Evolutionary conservation across 257 asterid genomes (phyloP).

Genomic region (Schizonepeta tenuifolia): DNA sequence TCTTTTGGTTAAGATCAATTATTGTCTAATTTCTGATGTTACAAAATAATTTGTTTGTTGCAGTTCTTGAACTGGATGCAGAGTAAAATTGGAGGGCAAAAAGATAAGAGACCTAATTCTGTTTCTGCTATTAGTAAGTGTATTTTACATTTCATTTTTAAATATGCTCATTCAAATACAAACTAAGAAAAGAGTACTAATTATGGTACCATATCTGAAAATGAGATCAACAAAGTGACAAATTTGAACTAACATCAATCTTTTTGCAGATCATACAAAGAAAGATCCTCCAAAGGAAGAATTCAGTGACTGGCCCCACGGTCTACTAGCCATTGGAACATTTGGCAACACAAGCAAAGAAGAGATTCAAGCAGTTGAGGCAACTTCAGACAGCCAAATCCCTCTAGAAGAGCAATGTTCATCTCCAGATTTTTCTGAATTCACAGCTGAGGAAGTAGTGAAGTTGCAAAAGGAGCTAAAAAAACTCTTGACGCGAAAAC

Average conservation of each 20-base stretch:
- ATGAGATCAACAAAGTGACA: constrained; percentile 10
- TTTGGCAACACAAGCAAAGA: constrained; percentile 60
- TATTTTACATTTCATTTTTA: not conserved
- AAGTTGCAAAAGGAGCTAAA: constrained; percentile 67
- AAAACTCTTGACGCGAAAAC: constrained; percentile 62
- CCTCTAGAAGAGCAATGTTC: constrained; percentile 49
- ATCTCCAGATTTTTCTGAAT: constrained; percentile 75
- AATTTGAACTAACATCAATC: not conserved
- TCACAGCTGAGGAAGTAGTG: constrained; percentile 80
- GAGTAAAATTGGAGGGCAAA: constrained; percentile 53
- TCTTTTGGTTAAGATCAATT: not conserved
- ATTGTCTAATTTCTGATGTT: not conserved
- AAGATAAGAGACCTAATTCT: constrained; percentile 28
- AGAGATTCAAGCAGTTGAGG: constrained; percentile 36
- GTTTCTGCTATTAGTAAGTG: constrained; percentile 43
- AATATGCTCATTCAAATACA: not conserved
- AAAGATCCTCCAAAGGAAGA: constrained; percentile 59
- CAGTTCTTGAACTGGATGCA: constrained; percentile 72
- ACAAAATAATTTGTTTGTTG: constrained; percentile 25
- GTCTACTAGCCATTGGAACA: constrained; percentile 79
- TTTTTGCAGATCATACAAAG: constrained; percentile 49
- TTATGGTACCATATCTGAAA: constrained; percentile 13
- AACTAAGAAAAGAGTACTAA: no score
- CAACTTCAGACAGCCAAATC: constrained; percentile 34
- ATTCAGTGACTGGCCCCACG: constrained; percentile 75